These are phyloP conservation scores for Psilocybe tampanensis DNA, from an alignment of 768 basidiomycete species.

Conservation along the genomic window DNA sequence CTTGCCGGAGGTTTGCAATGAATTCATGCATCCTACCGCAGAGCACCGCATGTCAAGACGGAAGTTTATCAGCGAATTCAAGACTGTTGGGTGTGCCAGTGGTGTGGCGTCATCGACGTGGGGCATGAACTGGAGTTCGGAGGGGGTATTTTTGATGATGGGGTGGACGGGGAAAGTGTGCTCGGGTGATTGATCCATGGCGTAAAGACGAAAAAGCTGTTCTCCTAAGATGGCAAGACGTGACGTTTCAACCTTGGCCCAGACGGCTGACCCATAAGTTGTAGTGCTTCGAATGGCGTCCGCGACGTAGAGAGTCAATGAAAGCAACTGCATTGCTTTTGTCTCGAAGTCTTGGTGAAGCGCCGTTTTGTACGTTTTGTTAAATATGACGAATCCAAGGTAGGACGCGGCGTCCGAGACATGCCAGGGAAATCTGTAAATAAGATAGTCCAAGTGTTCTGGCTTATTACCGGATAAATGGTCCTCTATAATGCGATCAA, in stretches of 20 bases:
- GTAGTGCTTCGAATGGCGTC: too few species aligned
- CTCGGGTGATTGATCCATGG: background rate
- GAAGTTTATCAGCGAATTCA: background rate
- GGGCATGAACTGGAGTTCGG: background rate
- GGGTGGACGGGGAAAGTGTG: background rate
- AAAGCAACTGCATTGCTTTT: background rate
- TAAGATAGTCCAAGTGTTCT: background rate
- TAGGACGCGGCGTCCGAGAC: background rate
- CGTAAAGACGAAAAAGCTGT: background rate
- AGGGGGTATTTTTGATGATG: background rate
- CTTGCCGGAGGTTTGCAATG: background rate
- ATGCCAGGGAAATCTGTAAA: background rate
- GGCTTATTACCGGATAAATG: background rate
- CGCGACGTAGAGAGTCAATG: background rate
- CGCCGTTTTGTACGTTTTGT: background rate
- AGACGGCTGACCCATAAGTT: too few species aligned
- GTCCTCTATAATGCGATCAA: constrained; percentile 1
- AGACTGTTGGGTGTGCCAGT: background rate
- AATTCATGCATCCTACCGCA: background rate
- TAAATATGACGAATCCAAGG: background rate
- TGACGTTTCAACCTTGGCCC: too few species aligned
- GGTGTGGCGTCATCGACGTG: too few species aligned
- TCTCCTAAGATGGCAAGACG: background rate
- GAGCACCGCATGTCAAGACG: background rate
- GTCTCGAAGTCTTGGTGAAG: background rate